Evolutionary conservation across 495 filamentous ascomycete species (phyloP).

Genomic region (Patellaria atrata): DNA sequence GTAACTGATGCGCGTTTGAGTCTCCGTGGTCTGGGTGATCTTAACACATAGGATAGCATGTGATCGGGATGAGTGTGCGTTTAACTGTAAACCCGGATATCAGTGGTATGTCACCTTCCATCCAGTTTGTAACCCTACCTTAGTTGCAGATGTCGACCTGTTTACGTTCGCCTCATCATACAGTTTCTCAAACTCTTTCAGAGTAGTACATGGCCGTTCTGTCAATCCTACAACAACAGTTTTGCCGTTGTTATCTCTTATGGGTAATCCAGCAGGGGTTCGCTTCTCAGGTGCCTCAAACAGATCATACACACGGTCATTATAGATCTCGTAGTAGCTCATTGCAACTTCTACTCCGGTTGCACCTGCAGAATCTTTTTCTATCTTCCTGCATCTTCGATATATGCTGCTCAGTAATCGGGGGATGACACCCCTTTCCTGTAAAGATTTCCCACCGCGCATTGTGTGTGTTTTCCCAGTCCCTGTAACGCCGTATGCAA

Average conservation of each 20-base stretch:
- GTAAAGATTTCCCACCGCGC: constrained; percentile 79
- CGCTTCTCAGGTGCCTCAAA: constrained; percentile 87
- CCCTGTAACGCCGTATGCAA: constrained; percentile 91
- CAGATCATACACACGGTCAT: constrained; percentile 67
- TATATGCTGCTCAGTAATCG: constrained; percentile 78
- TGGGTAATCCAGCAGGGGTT: constrained; percentile 65
- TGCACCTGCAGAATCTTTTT: constrained; percentile 64
- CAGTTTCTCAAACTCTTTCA: constrained; percentile 84
- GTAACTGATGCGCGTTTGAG: constrained; percentile 60
- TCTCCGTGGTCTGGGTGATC: constrained; percentile 56
- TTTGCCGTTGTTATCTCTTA: constrained; percentile 83
- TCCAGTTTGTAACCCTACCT: constrained; percentile 31
- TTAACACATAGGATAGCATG: constrained; percentile 91
- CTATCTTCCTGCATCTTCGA: constrained; percentile 68
- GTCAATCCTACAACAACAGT: constrained; percentile 85
- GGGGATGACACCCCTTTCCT: constrained; percentile 85
- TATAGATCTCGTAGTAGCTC: constrained; percentile 98
- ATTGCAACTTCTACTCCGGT: constrained; percentile 64
- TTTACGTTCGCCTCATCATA: constrained; percentile 95
- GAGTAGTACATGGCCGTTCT: constrained; percentile 65
- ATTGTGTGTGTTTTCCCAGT: constrained; percentile 98
- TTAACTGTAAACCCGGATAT: constrained; percentile 40
- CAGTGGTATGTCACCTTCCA: neutral
- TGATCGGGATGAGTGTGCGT: constrained; percentile 83
- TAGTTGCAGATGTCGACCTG: constrained; percentile 81